Evolutionary conservation across 2,329 filamentous ascomycete species (phyloP).

Genomic region (Atkinsonella hypoxylon): DNA sequence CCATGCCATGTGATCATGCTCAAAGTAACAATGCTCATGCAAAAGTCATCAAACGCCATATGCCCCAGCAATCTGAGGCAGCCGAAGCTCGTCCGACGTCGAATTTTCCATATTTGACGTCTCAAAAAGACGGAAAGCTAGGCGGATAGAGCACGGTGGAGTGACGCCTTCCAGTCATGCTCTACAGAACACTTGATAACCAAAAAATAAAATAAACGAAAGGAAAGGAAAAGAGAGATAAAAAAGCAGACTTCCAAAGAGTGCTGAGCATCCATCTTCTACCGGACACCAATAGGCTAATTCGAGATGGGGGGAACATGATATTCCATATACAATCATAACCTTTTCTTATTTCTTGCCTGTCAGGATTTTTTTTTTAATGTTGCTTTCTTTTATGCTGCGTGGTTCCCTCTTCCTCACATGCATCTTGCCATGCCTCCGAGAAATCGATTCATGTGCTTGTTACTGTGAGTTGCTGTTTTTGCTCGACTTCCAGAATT

Average conservation of each 20-base stretch:
- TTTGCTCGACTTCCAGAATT: constrained; percentile 62
- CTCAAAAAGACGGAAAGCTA: neutral
- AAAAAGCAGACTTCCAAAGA: neutral
- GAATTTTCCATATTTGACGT: neutral
- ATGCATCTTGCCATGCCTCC: neutral
- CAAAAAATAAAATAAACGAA: neutral
- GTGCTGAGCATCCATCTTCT: neutral
- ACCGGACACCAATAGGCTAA: neutral
- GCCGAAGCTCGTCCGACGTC: neutral
- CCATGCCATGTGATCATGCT: constrained; percentile 15
- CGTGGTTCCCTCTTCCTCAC: neutral
- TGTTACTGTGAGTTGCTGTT: constrained; percentile 18
- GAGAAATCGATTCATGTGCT: neutral
- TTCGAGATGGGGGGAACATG: constrained; percentile 20
- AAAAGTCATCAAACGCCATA: constrained; percentile 9
- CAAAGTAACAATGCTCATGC: constrained; percentile 25
- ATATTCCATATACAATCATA: constrained; percentile 25
- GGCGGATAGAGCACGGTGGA: neutral
- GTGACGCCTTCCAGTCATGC: neutral
- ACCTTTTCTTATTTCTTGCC: neutral
- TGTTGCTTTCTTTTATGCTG: neutral
- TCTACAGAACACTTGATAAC: neutral
- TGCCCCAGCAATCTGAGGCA: neutral
- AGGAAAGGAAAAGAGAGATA: neutral
- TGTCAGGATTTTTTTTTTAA: neutral